Conservation (phyloP, 1,284 basidiomycete species). For the Trametes pubescens region DNA sequence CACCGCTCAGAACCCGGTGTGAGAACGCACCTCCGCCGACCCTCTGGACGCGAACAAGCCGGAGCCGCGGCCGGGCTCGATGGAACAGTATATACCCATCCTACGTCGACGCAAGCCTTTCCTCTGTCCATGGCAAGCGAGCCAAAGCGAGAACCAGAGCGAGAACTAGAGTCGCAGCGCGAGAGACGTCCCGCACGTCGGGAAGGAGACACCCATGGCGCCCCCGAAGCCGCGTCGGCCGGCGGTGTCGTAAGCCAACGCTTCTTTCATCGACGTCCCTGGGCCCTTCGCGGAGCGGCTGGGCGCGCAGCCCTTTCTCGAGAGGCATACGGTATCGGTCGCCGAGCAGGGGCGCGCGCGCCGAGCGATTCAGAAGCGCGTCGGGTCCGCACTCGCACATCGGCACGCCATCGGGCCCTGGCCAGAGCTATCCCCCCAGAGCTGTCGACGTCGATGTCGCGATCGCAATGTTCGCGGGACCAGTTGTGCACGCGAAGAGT, state of each 20-base stretch:
- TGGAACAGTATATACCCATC: no score
- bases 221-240: background rate
- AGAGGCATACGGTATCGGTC: no score
- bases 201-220: background rate
- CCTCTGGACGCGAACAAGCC: conserved; percentile 1
- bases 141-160: background rate
- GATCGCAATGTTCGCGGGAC: conserved; percentile 15
- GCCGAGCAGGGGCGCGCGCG: conserved; percentile 1
- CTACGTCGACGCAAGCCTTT: background rate
- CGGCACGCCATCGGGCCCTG: conserved; percentile 15
- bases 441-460: background rate
- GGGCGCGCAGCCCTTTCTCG: background rate
- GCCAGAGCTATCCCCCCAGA: background rate
- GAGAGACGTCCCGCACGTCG: background rate
- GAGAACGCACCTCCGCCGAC: background rate
- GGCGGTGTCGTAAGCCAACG: background rate
- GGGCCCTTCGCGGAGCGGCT: background rate
- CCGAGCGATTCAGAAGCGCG: no score
- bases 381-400: conserved; percentile 8
- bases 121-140: background rate
- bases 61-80: background rate
- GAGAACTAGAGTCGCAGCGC: background rate
- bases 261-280: background rate
- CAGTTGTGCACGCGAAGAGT: conserved; percentile 1
- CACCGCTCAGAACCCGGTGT: background rate